Evolutionary conservation across 1,139 yeast genomes (phyloP).

Genomic region (Pneumocystis canis): DNA sequence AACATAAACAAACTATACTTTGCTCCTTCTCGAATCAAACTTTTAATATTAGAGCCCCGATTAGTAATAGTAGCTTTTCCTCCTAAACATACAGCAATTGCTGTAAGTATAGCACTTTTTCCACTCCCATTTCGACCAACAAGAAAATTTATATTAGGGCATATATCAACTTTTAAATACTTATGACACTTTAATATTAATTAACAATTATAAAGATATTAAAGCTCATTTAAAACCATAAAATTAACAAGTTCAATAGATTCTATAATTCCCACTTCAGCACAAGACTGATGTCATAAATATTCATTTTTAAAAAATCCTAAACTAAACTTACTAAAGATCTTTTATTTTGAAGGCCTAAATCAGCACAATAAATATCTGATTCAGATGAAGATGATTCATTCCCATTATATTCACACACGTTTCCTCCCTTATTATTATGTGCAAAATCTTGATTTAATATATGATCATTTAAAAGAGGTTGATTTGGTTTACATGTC

Average conservation of each 20-base stretch:
- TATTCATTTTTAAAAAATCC: neutral
- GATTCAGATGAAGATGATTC: neutral
- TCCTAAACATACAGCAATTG: conserved; percentile 83
- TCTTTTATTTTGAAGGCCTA: neutral
- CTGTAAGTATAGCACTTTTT: conserved; percentile 82
- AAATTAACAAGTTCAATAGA: conserved; percentile 1
- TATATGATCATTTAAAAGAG: neutral
- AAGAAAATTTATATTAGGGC: conserved; percentile 77
- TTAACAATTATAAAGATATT: neutral
- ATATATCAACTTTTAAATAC: conserved; percentile 57
- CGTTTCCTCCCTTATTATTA: neutral
- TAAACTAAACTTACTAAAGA: neutral
- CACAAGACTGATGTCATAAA: neutral
- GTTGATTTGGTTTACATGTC: neutral
- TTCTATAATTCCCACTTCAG: neutral
- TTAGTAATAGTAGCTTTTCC: conserved; percentile 85
- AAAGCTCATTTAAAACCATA: neutral
- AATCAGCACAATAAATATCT: neutral
- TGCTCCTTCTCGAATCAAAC: conserved; percentile 66
- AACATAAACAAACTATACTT: conserved; percentile 47
- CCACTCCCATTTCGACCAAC: conserved; percentile 95
- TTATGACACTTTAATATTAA: conserved; percentile 39
- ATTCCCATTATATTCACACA: neutral
- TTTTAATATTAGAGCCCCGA: conserved; percentile 59
- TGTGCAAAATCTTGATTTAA: neutral